phyloP scores from a whole-genome alignment of 225 moss, liverwort and hornwort species.

The Pleurozium schreberi region DNA sequence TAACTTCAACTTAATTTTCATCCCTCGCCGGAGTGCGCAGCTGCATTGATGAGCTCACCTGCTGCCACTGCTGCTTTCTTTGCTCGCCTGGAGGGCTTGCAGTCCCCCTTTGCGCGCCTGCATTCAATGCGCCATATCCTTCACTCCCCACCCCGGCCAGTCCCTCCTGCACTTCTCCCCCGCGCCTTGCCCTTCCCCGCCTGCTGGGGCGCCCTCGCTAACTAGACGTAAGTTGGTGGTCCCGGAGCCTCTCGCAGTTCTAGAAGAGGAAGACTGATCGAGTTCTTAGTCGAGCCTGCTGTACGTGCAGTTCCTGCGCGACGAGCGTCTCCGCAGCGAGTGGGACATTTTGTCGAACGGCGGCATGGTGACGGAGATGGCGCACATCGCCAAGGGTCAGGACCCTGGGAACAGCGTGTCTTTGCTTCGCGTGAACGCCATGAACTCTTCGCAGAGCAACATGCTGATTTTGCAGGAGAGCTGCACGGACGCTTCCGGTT shows the following conservation, averaged over 20 bases:
- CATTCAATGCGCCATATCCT: constrained; percentile 44
- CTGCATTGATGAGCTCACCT: constrained; percentile 20
- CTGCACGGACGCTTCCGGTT: constrained; percentile 51
- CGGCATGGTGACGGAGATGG: constrained; percentile 50
- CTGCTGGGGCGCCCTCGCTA: neutral
- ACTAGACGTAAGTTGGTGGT: too few species aligned
- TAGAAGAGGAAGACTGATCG: neutral
- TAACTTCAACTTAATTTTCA: neutral
- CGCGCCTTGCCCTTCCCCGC: neutral
- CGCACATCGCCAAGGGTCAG: constrained; percentile 49
- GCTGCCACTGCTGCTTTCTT: constrained; percentile 18
- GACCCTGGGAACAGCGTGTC: constrained; percentile 52
- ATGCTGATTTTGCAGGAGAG: constrained; percentile 57
- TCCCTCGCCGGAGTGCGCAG: neutral
- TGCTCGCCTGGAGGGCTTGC: neutral
- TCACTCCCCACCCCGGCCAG: neutral
- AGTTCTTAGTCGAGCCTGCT: too few species aligned
- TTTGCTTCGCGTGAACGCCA: constrained; percentile 43
- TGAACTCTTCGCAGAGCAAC: constrained; percentile 49
- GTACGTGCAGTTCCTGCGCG: constrained; percentile 34
- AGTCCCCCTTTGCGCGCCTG: constrained; percentile 11
- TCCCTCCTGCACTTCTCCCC: too few species aligned
- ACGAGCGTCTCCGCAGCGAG: constrained; percentile 47
- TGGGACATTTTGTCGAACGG: constrained; percentile 55
- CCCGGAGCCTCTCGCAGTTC: neutral